phyloP scores from a whole-genome alignment of 208 protist genomes.

The Leishmania turanica region DNA sequence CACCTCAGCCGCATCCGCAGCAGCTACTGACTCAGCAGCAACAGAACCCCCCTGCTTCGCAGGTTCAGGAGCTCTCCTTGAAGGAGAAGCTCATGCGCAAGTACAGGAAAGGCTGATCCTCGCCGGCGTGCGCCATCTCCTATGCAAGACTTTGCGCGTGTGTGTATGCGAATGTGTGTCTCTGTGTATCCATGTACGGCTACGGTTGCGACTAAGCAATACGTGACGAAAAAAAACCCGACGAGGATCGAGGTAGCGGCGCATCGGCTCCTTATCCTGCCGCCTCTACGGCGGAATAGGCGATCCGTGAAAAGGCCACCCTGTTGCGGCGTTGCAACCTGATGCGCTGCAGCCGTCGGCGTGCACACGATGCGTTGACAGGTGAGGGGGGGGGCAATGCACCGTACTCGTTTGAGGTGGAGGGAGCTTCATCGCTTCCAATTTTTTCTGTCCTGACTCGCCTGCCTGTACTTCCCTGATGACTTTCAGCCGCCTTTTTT shows the following conservation, averaged over 20 bases:
- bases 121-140: not conserved
- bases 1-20: not conserved
- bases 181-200: not conserved
- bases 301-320: not conserved
- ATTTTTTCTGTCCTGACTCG: not conserved
- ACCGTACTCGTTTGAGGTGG: not conserved
- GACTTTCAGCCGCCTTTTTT: too few relatives aligned
- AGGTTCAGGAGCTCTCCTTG: constrained; percentile 30
- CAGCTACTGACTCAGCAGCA: not conserved
- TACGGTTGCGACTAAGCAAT: not conserved
- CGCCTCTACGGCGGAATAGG: not conserved
- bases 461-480: not conserved
- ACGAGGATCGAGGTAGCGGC: not conserved
- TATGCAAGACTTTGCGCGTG: not conserved
- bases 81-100: constrained; percentile 68
- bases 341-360: not conserved
- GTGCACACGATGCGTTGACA: not conserved
- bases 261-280: not conserved
- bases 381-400: not conserved
- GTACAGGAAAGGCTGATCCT: constrained; percentile 31
- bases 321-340: not conserved
- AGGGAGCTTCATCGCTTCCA: not conserved
- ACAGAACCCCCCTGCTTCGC: not conserved
- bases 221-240: not conserved
- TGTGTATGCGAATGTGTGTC: not conserved